Evolutionary conservation across 768 basidiomycete genomes (phyloP).

Genomic region (Suillus lakei): DNA sequence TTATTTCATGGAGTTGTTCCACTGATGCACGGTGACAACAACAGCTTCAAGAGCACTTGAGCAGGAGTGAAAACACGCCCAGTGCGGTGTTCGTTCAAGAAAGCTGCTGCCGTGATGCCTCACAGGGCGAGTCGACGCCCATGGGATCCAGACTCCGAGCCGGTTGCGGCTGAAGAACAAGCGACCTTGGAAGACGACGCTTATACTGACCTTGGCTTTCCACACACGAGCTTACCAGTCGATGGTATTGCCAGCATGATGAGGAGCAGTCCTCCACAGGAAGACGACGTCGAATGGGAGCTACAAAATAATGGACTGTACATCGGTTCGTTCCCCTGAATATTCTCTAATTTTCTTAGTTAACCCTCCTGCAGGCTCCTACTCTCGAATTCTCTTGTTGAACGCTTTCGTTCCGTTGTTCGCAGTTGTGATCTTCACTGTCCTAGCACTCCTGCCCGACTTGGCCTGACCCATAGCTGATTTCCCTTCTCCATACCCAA

Average conservation of each 20-base stretch:
- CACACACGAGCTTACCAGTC: constrained; percentile 36
- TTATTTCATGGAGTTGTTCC: too few species aligned
- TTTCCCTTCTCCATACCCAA: constrained; percentile 45
- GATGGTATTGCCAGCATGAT: constrained; percentile 38
- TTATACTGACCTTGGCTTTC: constrained; percentile 27
- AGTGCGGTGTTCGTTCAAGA: too few species aligned
- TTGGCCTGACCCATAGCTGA: constrained; percentile 49
- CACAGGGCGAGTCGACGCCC: constrained; percentile 20
- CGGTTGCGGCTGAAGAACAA: too few species aligned
- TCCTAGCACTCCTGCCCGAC: constrained; percentile 55
- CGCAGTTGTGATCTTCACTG: constrained; percentile 50
- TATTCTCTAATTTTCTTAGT: not conserved
- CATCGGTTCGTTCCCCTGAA: constrained; percentile 40
- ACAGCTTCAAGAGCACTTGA: too few species aligned
- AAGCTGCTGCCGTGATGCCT: constrained; percentile 33
- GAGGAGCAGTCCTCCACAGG: constrained; percentile 43
- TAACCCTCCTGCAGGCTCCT: constrained; percentile 55
- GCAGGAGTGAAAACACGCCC: too few species aligned
- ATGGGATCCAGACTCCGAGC: constrained; percentile 22
- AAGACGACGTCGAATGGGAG: constrained; percentile 48
- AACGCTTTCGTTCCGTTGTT: constrained; percentile 67
- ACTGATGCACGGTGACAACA: too few species aligned
- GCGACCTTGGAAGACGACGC: not conserved
- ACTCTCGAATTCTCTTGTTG: constrained; percentile 54
- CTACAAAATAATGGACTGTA: constrained; percentile 56